Percentiles rank a stretch among this genome's conserved stretches.
These are phyloP conservation scores for Terana coerulea DNA, from an alignment of 768 basidiomycete genomes.

Conservation along the genomic window DNA sequence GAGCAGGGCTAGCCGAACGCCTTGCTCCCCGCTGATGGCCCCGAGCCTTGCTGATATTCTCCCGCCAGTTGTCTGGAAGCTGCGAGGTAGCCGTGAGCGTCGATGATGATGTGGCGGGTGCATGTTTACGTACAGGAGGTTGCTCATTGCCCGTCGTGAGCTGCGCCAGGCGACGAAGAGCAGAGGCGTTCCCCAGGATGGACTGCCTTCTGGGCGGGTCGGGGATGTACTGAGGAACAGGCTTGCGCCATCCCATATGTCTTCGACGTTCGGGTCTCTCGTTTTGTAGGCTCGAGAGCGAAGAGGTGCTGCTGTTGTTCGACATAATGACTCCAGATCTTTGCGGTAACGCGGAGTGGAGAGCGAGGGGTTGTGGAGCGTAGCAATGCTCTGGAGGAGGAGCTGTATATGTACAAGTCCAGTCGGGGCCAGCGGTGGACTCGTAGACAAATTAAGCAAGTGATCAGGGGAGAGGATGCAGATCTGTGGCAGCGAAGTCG, in stretches of 20 bases:
- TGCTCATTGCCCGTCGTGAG: not conserved
- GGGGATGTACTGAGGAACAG: conserved; percentile 63
- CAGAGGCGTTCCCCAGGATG: not conserved
- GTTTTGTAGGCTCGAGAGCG: conserved; percentile 1
- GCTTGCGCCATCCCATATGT: conserved; percentile 65
- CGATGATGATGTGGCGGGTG: not conserved
- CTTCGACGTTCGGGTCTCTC: conserved; percentile 10
- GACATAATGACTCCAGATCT: conserved; percentile 1
- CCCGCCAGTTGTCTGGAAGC: conserved; percentile 26
- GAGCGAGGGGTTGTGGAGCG: conserved; percentile 1
- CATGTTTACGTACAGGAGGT: conserved; percentile 21
- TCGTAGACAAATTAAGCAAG: conserved; percentile 1
- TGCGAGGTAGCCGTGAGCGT: conserved; percentile 6
- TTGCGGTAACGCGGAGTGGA: not conserved
- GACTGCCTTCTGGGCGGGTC: conserved; percentile 47
- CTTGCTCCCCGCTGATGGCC: conserved; percentile 3
- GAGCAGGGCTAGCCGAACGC: conserved; percentile 12
- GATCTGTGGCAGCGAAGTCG: conserved; percentile 2
- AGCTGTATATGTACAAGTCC: not conserved
- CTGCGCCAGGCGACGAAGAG: not conserved
- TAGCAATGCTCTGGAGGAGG: not conserved
- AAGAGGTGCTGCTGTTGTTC: conserved; percentile 8
- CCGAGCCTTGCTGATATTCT: conserved; percentile 17
- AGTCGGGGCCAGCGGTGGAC: not conserved
- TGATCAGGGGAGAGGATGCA: not conserved